Evolutionary conservation across 2,329 filamentous ascomycete genomes (phyloP), one percentile per base, ranked within the genome.

Genomic region (Fusarium piperis): DNA sequence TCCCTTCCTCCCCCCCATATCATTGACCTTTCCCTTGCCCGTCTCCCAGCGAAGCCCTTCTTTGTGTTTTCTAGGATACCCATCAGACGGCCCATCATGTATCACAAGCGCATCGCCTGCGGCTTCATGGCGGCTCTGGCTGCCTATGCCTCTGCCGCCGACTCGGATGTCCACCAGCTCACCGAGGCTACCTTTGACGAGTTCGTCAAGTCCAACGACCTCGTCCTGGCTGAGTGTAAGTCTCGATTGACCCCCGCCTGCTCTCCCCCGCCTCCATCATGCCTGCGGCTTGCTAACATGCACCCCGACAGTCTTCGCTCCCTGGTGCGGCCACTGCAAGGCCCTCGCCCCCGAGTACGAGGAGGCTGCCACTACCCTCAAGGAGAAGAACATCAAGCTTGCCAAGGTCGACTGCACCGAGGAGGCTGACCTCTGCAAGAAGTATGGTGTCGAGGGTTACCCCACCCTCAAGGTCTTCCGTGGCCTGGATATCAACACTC

Each of bases 391-490:
- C 81, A 95, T 96, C 84, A 89, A 89, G 80, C 88, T 97, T 63
- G 92, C 88, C 83, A 96, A 97, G 90, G 85, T 97, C 77, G 95
- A 98, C 87, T 98, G 96, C 89, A 98, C 95, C 80, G 94, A 93
- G 82, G 94, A 99, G 88, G 86, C 91, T 71, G 94, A 97, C 35
- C 92, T 99, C 75, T 99, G 96, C 90, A 90, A 94, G 83, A 87
- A 90, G 77, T 93, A 93, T 79, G 95, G 94, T 71, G 95, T 99
- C 46, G 94, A 98, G 88, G 96, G 96, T 74, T 99, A 99, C 89
- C 96, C 96, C 71, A 99, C 96, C 75, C 90, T 99, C 81, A 99
- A 98, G 91, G 90, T 99, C 85, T 99, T 99, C 94, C 94, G 95
- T 78, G 95, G 96, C 77, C 84, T 85, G 46, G 94, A 98, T 12